Evolutionary conservation across 2,329 filamentous ascomycete species (phyloP).

Genomic region (Pseudopithomyces chartarum): DNA sequence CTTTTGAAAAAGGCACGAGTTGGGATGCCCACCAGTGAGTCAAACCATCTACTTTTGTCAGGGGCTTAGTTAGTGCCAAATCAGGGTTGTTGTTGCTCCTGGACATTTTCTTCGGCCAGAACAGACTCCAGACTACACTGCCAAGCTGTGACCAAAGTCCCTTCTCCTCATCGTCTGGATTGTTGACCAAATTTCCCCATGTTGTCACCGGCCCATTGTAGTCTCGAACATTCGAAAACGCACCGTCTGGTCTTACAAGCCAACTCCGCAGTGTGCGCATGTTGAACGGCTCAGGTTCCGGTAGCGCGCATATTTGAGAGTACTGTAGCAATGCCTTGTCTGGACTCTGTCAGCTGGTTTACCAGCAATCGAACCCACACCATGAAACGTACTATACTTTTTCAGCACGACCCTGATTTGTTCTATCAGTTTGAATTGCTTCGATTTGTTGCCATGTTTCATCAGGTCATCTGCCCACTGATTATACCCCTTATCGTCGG

Average conservation of each 20-base stretch:
- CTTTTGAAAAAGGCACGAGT: background rate
- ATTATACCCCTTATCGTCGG: background rate
- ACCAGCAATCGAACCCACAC: background rate
- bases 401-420: constrained; percentile 13
- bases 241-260: constrained; percentile 3
- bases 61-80: constrained; percentile 2
- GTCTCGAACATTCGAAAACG: background rate
- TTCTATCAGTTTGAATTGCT: constrained; percentile 12
- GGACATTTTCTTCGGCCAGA: background rate
- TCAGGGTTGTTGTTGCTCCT: constrained; percentile 3
- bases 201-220: background rate
- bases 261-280: constrained; percentile 16
- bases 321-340: constrained; percentile 14
- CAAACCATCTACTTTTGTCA: constrained; percentile 9
- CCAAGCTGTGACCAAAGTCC: constrained; percentile 10
- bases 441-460: background rate
- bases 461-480: constrained; percentile 8
- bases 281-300: constrained; percentile 14
- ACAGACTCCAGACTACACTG: background rate
- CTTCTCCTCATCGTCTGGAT: background rate
- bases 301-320: constrained; percentile 14
- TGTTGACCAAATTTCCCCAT: constrained; percentile 2
- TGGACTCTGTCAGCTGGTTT: background rate
- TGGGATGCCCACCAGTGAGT: constrained; percentile 9
- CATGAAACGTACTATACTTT: constrained; percentile 13